Conservation (phyloP, 139 green algal species). For the Spirogloea muscicola region DNA sequence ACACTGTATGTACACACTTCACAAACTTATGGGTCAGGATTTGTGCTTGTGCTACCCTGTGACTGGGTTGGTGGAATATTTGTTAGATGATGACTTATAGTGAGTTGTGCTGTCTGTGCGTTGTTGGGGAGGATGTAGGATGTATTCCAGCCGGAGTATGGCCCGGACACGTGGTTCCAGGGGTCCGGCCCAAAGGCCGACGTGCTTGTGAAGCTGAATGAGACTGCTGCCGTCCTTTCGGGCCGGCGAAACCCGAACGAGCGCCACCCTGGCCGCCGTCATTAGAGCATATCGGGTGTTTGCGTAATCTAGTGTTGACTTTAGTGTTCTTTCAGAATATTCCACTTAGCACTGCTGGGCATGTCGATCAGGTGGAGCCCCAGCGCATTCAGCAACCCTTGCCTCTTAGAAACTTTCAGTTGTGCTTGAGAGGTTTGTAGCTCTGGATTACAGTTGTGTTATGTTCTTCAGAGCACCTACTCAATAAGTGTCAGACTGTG, state of each 20-base stretch:
- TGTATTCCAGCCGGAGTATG: no score
- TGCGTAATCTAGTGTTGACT: neutral
- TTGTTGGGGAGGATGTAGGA: no score
- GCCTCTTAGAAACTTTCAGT: neutral
- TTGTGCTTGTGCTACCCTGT: no score
- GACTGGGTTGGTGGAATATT: no score
- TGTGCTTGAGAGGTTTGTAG: neutral
- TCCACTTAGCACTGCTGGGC: constrained; percentile 9
- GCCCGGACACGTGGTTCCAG: no score
- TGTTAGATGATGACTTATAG: no score
- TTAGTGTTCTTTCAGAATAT: no score
- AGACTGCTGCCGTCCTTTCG: neutral
- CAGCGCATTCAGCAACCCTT: neutral
- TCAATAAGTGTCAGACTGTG: no score
- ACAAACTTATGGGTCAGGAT: neutral
- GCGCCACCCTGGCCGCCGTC: neutral
- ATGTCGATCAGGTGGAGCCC: neutral
- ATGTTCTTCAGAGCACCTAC: no score
- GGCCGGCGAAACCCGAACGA: constrained; percentile 8
- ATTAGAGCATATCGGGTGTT: neutral
- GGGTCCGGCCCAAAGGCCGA: no score
- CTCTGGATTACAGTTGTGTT: neutral
- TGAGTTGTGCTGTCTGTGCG: no score
- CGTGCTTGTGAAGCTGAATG: no score
- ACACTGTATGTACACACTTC: neutral